Conservation (phyloP, 2,329 filamentous ascomycete genomes). For the Aspergillus sp. region DNA sequence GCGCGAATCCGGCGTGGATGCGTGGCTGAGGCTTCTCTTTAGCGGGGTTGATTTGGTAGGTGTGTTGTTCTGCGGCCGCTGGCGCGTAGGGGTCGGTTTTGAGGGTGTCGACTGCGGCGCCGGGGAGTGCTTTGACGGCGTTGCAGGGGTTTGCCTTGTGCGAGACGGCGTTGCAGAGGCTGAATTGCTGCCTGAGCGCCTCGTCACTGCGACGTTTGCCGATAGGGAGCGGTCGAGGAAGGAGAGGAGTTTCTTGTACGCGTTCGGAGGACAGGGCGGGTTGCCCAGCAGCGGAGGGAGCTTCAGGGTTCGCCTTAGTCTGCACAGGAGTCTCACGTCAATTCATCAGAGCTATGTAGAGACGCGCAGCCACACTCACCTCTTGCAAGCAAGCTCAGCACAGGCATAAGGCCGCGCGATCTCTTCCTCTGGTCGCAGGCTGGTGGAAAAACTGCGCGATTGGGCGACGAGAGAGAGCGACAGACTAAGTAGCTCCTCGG, state of each 20-base stretch:
- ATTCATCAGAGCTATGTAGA: neutral
- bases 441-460: constrained; percentile 66
- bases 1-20: neutral
- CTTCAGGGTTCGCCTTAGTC: constrained; percentile 65
- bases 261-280: constrained; percentile 66
- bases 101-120: neutral
- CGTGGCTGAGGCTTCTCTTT: constrained; percentile 19
- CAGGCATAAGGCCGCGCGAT: constrained; percentile 77
- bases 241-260: constrained; percentile 74
- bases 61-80: too few species aligned
- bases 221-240: constrained; percentile 66
- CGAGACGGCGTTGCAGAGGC: constrained; percentile 23
- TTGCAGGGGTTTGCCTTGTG: constrained; percentile 34
- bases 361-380: constrained; percentile 43
- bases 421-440: constrained; percentile 76
- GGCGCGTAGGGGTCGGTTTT: neutral
- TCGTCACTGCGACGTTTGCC: constrained; percentile 23
- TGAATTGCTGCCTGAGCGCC: constrained; percentile 25
- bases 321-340: constrained; percentile 22
- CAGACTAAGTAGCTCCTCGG: constrained; percentile 60
- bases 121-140: constrained; percentile 24
- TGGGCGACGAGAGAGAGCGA: constrained; percentile 68
- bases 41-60: constrained; percentile 6
- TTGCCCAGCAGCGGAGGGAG: constrained; percentile 66
- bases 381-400: constrained; percentile 80